phyloP scores from a whole-genome alignment of 192 early-diverging fungal species.

The Entrophospora sp. region DNA sequence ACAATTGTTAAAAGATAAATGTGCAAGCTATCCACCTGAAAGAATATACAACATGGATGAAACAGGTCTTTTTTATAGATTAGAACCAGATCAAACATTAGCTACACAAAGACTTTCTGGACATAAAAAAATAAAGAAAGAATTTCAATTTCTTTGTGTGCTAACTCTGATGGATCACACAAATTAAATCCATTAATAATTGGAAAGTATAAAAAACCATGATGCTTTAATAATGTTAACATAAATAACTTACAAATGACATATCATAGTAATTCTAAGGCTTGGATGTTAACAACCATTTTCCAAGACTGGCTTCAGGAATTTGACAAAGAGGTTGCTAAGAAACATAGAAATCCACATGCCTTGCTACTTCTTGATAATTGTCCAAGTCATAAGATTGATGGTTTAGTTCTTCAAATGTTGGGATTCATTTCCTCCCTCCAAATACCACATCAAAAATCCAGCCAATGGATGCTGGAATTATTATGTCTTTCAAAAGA shows the following conservation, averaged over 20 bases:
- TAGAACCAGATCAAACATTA: not conserved
- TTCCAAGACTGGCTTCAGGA: slow-evolving; percentile 15
- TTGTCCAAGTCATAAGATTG: not conserved
- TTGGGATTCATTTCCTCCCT: slow-evolving; percentile 4
- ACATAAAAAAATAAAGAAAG: slow-evolving; percentile 13
- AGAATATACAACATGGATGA: slow-evolving; percentile 20
- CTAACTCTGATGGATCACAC: slow-evolving; percentile 12
- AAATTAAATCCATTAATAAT: slow-evolving; percentile 12
- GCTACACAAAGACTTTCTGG: not conserved
- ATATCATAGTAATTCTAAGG: not conserved
- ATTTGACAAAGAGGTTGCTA: not conserved
- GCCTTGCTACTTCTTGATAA: slow-evolving; percentile 17
- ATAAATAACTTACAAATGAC: slow-evolving; percentile 3
- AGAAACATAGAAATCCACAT: not conserved
- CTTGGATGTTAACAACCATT: slow-evolving; percentile 3
- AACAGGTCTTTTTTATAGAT: slow-evolving; percentile 10
- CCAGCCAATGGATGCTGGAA: slow-evolving; percentile 17
- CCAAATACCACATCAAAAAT: slow-evolving; percentile 17
- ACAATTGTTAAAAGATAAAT: not conserved
- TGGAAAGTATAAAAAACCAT: slow-evolving; percentile 6
- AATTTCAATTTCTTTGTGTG: not conserved
- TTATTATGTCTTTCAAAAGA: slow-evolving; percentile 16
- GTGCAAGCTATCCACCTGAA: not conserved
- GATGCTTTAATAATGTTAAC: slow-evolving; percentile 9
- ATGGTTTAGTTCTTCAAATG: not conserved